Evolutionary conservation across 768 basidiomycete species (phyloP), one percentile per base, ranked within the genome.

Genomic region (Termitomyces bulborhizus): DNA sequence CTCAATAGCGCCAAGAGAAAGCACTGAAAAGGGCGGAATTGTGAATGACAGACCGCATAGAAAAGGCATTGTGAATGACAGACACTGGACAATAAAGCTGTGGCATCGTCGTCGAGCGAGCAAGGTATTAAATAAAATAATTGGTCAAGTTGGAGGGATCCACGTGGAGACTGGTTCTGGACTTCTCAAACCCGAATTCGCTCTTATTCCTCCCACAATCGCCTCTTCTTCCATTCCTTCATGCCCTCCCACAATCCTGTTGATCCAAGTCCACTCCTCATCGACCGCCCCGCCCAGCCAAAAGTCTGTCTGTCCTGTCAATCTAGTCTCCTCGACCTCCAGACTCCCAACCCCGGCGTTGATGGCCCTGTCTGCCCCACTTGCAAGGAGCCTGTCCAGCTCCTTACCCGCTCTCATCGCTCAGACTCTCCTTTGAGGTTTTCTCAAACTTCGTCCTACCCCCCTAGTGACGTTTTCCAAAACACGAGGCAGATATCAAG

Each of bases 171-270:
- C 21, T 51, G 54, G 16, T 50, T 50, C 47, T 39, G 16, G 8
- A 49, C 13, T 36, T 36, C 48, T 37, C 24, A 44, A 29, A 45
- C 44, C 40, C 27, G 44, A n/a, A 45, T 45, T 9, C 3, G 43
- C 27, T 45, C 44, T 29, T 45, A n/a, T 29, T 45, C 27, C 44
- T 45, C 44, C 44, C 44, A 45, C 44, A 27, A 44, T 13, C 32
- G 29, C 48, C 18, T 56, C 56, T 61, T 48, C 43, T 49, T 54
- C 57, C 60, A 61, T 59, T 62, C 57, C 48, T 49, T 59, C 57
- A 83, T 83, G 82, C 82, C 83, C 63, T 72, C 81, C 69, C 78
- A 78, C 64, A 70, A 66, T 59, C 52, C 67, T 56, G 53, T 65
- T 49, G 53, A 63, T 57, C 67, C 65, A 43, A 65, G 63, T 41